Conservation (phyloP, 176 grass and related monocot species). For the Carex parvula region DNA sequence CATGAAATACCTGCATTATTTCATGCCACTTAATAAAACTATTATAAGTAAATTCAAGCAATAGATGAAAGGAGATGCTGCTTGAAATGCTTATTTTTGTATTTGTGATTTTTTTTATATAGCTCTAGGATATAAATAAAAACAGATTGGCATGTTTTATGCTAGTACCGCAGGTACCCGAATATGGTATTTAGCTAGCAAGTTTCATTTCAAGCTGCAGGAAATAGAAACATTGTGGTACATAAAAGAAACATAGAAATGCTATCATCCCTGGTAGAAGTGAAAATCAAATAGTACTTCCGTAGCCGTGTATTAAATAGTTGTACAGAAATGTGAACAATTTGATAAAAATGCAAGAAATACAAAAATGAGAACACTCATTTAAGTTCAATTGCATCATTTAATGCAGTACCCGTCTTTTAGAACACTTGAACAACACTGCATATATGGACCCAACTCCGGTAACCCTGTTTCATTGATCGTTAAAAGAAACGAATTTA, state of each 20-base stretch:
- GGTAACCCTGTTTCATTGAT: slow-evolving; percentile 7
- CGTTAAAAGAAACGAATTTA: neutral
- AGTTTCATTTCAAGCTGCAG: neutral
- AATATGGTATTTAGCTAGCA: neutral
- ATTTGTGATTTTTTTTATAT: neutral
- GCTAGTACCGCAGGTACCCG: neutral
- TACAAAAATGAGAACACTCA: neutral
- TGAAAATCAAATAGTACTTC: neutral
- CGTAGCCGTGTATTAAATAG: neutral
- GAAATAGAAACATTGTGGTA: neutral
- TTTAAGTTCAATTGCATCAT: neutral
- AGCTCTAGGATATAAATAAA: neutral
- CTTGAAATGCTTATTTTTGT: neutral
- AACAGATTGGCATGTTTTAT: neutral
- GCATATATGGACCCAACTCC: neutral
- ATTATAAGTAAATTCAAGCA: neutral
- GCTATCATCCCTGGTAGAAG: neutral
- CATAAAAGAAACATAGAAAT: neutral
- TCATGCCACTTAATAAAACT: too few species aligned
- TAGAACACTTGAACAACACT: neutral
- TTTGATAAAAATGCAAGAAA: neutral
- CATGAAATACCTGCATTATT: neutral
- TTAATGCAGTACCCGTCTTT: neutral
- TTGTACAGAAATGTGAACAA: neutral
- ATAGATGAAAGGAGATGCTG: neutral